Evolutionary conservation across 305 asterid species (phyloP).

Genomic region (Caryopteris hybrid): DNA sequence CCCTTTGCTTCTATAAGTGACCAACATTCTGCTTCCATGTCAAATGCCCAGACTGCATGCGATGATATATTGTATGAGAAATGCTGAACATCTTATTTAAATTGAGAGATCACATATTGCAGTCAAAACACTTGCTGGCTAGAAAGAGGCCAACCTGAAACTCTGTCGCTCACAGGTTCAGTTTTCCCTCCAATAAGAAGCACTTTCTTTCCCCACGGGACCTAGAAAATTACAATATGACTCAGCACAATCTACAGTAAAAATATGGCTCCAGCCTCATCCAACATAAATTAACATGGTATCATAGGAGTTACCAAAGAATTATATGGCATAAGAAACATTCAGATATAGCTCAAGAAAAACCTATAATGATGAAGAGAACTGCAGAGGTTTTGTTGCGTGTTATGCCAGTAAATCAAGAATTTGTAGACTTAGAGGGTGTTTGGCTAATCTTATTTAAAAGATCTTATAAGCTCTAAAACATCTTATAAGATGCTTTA

Average conservation of each 20-base stretch:
- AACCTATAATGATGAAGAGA: background rate
- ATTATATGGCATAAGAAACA: background rate
- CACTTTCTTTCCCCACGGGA: slow-evolving; percentile 94
- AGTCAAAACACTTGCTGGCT: slow-evolving; percentile 12
- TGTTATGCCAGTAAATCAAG: background rate
- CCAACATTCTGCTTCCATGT: slow-evolving; percentile 98
- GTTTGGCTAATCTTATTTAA: too few species aligned
- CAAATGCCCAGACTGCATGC: slow-evolving; percentile 89
- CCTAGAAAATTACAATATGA: slow-evolving; percentile 40
- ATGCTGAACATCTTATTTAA: slow-evolving; percentile 4
- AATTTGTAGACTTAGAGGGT: background rate
- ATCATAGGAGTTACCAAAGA: background rate
- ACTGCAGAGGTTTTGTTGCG: background rate
- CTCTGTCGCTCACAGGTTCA: slow-evolving; percentile 78
- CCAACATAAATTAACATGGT: background rate
- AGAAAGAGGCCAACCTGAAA: slow-evolving; percentile 56
- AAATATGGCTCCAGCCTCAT: background rate
- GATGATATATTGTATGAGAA: slow-evolving; percentile 6
- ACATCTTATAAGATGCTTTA: too few species aligned
- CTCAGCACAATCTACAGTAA: slow-evolving; percentile 6
- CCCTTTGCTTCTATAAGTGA: slow-evolving; percentile 91
- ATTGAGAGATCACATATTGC: slow-evolving; percentile 5
- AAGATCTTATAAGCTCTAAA: too few species aligned
- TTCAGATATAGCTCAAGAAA: slow-evolving; percentile 4
- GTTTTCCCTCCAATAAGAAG: slow-evolving; percentile 95